phyloP scores from a whole-genome alignment of 805 yeast species.

The Saturnispora ahearnii region DNA sequence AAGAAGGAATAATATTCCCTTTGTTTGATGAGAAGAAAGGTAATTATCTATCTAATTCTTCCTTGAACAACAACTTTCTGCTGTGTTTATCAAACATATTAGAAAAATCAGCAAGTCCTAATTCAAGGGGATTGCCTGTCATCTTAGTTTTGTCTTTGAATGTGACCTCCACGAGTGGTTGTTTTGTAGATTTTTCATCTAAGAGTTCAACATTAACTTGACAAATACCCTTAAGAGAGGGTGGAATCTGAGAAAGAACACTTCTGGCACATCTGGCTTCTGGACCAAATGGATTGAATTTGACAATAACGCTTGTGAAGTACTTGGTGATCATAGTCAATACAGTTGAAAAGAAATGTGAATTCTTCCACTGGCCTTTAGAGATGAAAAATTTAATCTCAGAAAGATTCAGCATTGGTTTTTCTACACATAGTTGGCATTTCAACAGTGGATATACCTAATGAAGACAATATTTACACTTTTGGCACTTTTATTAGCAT shows the following conservation, averaged over 20 bases:
- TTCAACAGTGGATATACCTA: neutral
- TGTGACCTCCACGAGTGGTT: constrained; percentile 63
- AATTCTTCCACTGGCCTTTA: neutral
- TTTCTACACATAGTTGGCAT: neutral
- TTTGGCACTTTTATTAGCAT: neutral
- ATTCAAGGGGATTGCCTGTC: constrained; percentile 53
- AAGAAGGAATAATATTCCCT: neutral
- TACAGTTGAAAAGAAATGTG: neutral
- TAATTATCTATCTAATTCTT: constrained; percentile 40
- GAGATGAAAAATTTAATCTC: neutral
- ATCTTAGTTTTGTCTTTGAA: constrained; percentile 72
- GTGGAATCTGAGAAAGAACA: constrained; percentile 74
- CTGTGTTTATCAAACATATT: constrained; percentile 74
- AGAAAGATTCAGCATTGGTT: neutral
- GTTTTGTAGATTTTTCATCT: constrained; percentile 33
- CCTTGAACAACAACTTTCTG: constrained; percentile 65
- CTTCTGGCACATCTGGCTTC: constrained; percentile 76
- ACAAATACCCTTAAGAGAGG: constrained; percentile 53
- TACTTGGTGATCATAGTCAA: constrained; percentile 76
- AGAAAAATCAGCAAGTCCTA: constrained; percentile 51
- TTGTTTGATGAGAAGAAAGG: too few species aligned
- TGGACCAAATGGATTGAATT: constrained; percentile 66
- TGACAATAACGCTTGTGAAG: constrained; percentile 67
- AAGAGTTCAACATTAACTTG: constrained; percentile 59
- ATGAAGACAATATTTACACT: neutral